Evolutionary conservation across 2,329 filamentous ascomycete species (phyloP).

Genomic region (Parastagonospora avenae): DNA sequence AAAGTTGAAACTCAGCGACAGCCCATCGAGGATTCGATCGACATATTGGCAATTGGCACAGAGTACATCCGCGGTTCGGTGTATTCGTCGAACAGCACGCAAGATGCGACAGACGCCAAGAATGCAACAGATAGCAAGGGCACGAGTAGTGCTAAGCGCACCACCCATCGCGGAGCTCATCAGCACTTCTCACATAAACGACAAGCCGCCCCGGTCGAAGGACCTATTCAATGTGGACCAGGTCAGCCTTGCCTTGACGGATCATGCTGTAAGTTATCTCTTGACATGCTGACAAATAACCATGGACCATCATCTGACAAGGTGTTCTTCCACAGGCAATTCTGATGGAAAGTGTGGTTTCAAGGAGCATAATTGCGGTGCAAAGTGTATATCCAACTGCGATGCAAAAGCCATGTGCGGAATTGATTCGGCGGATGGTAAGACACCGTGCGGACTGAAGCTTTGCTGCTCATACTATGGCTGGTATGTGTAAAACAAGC

Average conservation of each 20-base stretch:
- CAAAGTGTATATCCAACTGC: constrained; percentile 11
- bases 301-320: too few species aligned
- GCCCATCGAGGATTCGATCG: too few species aligned
- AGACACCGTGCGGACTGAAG: constrained; percentile 15
- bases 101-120: too few species aligned
- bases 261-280: constrained; percentile 7
- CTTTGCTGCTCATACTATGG: constrained; percentile 23
- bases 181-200: neutral
- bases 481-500: neutral
- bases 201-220: constrained; percentile 7
- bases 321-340: neutral
- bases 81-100: too few species aligned
- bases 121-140: too few species aligned
- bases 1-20: too few species aligned
- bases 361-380: constrained; percentile 7
- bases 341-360: constrained; percentile 18
- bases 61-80: too few species aligned
- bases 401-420: constrained; percentile 18
- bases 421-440: constrained; percentile 12
- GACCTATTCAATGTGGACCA: constrained; percentile 16
- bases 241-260: constrained; percentile 10
- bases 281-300: too few species aligned
- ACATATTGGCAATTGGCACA: too few species aligned
- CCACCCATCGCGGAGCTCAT: too few species aligned
- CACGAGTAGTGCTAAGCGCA: too few species aligned